phyloP scores from a whole-genome alignment of 2,329 filamentous ascomycete genomes.

The Cladosporium sp. region DNA sequence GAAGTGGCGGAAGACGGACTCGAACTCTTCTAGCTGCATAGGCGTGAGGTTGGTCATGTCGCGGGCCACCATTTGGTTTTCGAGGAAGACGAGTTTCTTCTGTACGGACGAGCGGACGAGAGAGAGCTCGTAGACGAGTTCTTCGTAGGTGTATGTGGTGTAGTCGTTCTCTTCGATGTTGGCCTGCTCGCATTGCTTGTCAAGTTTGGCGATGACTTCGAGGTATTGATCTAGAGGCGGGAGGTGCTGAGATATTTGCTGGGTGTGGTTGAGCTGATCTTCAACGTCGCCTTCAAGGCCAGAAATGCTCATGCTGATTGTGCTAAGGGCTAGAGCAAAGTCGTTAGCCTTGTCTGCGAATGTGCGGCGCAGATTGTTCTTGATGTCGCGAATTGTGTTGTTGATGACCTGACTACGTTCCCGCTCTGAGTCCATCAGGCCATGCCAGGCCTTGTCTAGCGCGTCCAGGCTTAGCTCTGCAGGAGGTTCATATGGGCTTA shows the following conservation, averaged over 20 bases:
- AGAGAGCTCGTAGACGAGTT: conserved; percentile 87
- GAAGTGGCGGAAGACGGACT: conserved; percentile 96
- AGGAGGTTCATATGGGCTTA: conserved; percentile 88
- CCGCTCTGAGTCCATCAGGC: conserved; percentile 78
- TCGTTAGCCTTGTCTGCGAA: conserved; percentile 99
- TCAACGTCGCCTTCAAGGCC: conserved; percentile 96
- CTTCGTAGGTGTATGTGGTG: conserved; percentile 98
- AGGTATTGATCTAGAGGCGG: conserved; percentile 88
- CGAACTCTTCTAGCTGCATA: conserved; percentile 97
- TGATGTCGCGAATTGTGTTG: conserved; percentile 97
- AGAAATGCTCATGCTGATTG: conserved; percentile 88
- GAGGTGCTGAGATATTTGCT: conserved; percentile 77
- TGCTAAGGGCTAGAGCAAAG: conserved; percentile 91
- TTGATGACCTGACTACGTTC: conserved; percentile 90
- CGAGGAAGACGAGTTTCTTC: conserved; percentile 93
- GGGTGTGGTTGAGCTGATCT: conserved; percentile 85
- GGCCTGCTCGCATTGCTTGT: conserved; percentile 86
- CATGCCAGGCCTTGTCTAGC: conserved; percentile 77
- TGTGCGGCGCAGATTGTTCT: conserved; percentile 83
- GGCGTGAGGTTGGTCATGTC: conserved; percentile 99
- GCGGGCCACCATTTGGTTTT: conserved; percentile 96
- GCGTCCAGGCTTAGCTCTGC: conserved; percentile 75
- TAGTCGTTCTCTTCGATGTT: conserved; percentile 99
- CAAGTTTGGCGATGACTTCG: conserved; percentile 77
- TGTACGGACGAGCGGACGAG: conserved; percentile 88